phyloP scores from a whole-genome alignment of 2,329 filamentous ascomycete genomes.

The Cadophora luteo-olivacea region DNA sequence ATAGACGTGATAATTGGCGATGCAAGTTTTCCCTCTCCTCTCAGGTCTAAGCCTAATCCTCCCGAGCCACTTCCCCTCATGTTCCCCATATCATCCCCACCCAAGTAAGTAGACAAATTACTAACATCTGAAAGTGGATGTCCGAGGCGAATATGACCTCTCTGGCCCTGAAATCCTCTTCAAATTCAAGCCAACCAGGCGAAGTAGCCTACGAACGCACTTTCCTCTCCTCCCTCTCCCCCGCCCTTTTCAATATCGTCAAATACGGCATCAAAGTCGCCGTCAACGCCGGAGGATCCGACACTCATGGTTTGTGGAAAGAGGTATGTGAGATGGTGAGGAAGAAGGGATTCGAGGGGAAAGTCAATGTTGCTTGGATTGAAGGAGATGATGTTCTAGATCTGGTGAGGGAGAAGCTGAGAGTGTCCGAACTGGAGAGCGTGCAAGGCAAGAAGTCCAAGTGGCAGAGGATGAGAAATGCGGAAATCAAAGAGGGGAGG shows the following conservation, averaged over 20 bases:
- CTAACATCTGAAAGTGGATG: conserved; percentile 45
- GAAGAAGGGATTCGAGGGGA: conserved; percentile 12
- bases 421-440: not conserved
- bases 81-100: too few relatives aligned
- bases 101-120: not conserved
- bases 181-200: conserved; percentile 1
- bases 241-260: conserved; percentile 51
- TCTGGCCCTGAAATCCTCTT: conserved; percentile 35
- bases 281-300: conserved; percentile 60
- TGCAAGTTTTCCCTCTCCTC: conserved; percentile 11
- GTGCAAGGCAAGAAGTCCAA: conserved; percentile 3
- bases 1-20: conserved; percentile 58
- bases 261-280: conserved; percentile 56
- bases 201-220: conserved; percentile 21
- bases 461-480: conserved; percentile 45
- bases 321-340: conserved; percentile 46
- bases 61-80: too few relatives aligned
- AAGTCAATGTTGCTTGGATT: conserved; percentile 53
- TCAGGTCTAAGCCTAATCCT: not conserved
- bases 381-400: conserved; percentile 52
- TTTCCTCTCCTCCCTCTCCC: conserved; percentile 35
- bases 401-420: conserved; percentile 34
- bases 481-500: conserved; percentile 43
- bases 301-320: conserved; percentile 48
- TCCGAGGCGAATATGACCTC: conserved; percentile 47